These are phyloP conservation scores for Didymella sp. DNA, from an alignment of 2,329 filamentous ascomycete genomes.

Conservation along the genomic window DNA sequence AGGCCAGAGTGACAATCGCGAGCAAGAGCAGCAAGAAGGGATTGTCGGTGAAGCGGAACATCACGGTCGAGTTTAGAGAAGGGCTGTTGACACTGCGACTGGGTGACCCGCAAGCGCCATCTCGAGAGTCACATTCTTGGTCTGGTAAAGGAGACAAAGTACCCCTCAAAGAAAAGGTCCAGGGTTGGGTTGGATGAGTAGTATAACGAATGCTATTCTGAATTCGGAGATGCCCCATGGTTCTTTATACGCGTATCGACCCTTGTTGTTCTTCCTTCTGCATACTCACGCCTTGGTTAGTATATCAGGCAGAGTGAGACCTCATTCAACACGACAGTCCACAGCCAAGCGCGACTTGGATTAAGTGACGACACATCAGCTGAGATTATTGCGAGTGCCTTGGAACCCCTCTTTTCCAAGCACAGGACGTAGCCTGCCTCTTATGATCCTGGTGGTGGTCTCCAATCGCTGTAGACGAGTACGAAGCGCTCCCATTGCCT, in stretches of 20 bases:
- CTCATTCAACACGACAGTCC: not conserved
- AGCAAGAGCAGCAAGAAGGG: conserved; percentile 33
- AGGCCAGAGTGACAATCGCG: conserved; percentile 34
- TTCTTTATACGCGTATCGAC: not conserved
- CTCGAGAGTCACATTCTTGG: conserved; percentile 35
- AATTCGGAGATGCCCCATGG: not conserved
- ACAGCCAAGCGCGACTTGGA: conserved; percentile 2
- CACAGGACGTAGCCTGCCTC: too few relatives aligned
- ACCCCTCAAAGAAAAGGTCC: conserved; percentile 34
- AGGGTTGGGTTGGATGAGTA: conserved; percentile 32
- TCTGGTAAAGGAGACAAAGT: conserved; percentile 22
- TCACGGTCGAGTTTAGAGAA: conserved; percentile 30
- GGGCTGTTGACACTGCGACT: conserved; percentile 28
- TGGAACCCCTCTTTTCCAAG: not conserved
- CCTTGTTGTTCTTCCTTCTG: not conserved
- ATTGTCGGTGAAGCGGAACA: conserved; percentile 24
- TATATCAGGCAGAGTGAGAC: not conserved
- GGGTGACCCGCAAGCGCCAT: conserved; percentile 17
- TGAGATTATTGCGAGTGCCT: conserved; percentile 3
- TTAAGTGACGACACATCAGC: conserved; percentile 11
- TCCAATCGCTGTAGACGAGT: not conserved
- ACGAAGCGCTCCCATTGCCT: not conserved
- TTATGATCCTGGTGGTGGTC: not conserved
- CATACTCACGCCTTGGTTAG: not conserved
- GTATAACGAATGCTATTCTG: not conserved